Evolutionary conservation across 75 land plant species (phyloP).

Genomic region (Cryptomeria japonica): DNA sequence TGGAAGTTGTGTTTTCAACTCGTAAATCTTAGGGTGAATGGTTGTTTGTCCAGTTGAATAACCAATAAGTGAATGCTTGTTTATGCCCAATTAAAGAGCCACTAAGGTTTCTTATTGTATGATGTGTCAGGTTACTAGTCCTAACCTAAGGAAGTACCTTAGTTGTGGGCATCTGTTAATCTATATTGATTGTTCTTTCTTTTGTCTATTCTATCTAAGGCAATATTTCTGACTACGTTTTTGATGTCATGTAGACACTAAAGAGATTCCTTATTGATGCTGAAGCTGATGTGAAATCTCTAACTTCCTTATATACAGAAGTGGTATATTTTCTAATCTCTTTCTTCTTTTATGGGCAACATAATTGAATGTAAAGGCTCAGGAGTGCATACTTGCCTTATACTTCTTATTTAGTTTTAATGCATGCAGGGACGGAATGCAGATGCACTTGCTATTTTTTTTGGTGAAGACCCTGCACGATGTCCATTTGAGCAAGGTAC

Average conservation of each 20-base stretch:
- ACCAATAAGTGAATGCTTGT: not conserved
- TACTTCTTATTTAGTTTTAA: slow-evolving; percentile 1
- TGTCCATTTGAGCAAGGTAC: slow-evolving; percentile 99
- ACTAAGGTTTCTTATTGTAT: not conserved
- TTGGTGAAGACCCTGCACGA: slow-evolving; percentile 93
- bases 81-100: not conserved
- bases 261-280: slow-evolving; percentile 76
- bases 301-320: slow-evolving; percentile 76
- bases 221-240: slow-evolving; percentile 1
- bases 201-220: slow-evolving; percentile 6
- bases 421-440: slow-evolving; percentile 34
- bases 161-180: not conserved
- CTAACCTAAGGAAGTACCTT: not conserved
- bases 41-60: not conserved
- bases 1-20: not conserved
- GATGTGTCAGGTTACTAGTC: not conserved
- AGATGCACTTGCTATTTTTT: slow-evolving; percentile 82
- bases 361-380: slow-evolving; percentile 6
- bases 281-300: slow-evolving; percentile 79
- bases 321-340: slow-evolving; percentile 66
- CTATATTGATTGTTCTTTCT: not conserved
- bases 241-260: slow-evolving; percentile 39
- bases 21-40: not conserved
- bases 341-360: not conserved
- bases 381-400: not conserved